A percentile compares a stretch with the other conserved stretches of the same genome.
These are phyloP conservation scores for Rhypophila decipiens DNA, from an alignment of 495 filamentous ascomycete genomes.

Conservation along the genomic window DNA sequence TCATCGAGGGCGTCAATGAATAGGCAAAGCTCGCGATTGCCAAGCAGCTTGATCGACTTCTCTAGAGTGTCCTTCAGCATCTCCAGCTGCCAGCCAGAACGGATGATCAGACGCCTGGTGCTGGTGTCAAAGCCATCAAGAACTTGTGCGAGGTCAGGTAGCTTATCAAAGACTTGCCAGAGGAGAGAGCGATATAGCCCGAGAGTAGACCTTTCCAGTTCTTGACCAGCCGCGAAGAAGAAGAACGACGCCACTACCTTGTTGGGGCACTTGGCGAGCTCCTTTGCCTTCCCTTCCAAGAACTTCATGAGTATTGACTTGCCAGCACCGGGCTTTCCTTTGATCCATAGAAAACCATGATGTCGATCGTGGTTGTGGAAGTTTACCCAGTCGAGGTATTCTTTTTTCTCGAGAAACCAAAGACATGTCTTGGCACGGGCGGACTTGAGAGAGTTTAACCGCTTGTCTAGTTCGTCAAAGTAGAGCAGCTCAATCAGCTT, in stretches of 20 bases:
- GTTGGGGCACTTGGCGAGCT: not conserved
- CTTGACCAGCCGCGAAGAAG: conserved; percentile 21
- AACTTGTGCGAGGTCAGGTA: conserved; percentile 18
- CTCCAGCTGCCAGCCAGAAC: conserved; percentile 17
- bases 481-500: conserved; percentile 22
- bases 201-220: conserved; percentile 39
- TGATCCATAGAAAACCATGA: conserved; percentile 49
- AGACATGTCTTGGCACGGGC: conserved; percentile 35
- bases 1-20: conserved; percentile 40
- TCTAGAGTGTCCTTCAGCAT: conserved; percentile 19
- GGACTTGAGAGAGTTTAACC: conserved; percentile 25
- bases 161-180: conserved; percentile 17
- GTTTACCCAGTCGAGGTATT: conserved; percentile 40
- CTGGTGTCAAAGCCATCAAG: conserved; percentile 12
- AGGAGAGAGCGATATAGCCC: conserved; percentile 50
- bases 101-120: conserved; percentile 5
- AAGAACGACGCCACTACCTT: conserved; percentile 11
- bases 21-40: conserved; percentile 11
- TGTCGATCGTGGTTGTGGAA: conserved; percentile 22
- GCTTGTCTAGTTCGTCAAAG: conserved; percentile 30
- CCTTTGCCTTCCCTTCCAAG: not conserved
- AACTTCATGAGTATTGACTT: conserved; percentile 33
- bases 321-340: conserved; percentile 46
- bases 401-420: conserved; percentile 36
- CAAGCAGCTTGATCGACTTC: conserved; percentile 14